A percentile compares a stretch with the other conserved stretches of the same genome.
phyloP scores from a whole-genome alignment of 257 asterid genomes.

The Coffea eugenioides region DNA sequence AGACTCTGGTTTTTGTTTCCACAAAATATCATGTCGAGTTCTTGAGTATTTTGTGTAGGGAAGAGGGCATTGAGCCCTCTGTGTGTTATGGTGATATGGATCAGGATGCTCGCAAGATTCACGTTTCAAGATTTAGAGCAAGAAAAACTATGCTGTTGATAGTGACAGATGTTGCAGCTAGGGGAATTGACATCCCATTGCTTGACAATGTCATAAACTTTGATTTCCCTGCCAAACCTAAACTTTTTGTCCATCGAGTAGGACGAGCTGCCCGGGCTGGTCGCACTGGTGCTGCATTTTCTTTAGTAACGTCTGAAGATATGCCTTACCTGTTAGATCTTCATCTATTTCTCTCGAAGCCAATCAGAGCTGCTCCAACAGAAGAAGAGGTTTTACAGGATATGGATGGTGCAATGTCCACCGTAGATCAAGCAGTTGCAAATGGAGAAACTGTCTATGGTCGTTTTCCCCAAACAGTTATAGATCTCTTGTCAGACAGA shows the following conservation, averaged over 20 bases:
- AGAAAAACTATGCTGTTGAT: conserved; percentile 87
- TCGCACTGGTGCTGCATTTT: conserved; percentile 82
- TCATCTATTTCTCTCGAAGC: conserved; percentile 91
- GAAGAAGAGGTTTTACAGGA: conserved; percentile 75
- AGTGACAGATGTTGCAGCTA: conserved; percentile 98
- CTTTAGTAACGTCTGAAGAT: conserved; percentile 82
- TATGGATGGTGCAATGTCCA: conserved; percentile 54
- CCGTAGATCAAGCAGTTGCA: conserved; percentile 61
- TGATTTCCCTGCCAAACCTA: conserved; percentile 91
- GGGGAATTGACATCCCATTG: conserved; percentile 96
- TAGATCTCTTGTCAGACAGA: conserved; percentile 85
- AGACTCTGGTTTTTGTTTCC: conserved; percentile 79
- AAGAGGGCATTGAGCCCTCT: conserved; percentile 85
- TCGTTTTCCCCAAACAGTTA: conserved; percentile 77
- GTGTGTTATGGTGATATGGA: conserved; percentile 99
- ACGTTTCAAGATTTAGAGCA: conserved; percentile 71
- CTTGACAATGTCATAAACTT: conserved; percentile 91
- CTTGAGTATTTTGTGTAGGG: conserved; percentile 55
- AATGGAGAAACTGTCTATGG: conserved; percentile 88
- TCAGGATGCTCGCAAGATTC: conserved; percentile 87
- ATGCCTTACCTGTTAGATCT: conserved; percentile 87
- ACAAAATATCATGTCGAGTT: conserved; percentile 95
- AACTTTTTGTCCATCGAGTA: conserved; percentile 95
- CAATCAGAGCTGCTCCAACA: conserved; percentile 84
- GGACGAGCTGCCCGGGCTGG: conserved; percentile 99